Conservation (phyloP, 768 basidiomycete species). For the Atractiella rhizophila region DNA sequence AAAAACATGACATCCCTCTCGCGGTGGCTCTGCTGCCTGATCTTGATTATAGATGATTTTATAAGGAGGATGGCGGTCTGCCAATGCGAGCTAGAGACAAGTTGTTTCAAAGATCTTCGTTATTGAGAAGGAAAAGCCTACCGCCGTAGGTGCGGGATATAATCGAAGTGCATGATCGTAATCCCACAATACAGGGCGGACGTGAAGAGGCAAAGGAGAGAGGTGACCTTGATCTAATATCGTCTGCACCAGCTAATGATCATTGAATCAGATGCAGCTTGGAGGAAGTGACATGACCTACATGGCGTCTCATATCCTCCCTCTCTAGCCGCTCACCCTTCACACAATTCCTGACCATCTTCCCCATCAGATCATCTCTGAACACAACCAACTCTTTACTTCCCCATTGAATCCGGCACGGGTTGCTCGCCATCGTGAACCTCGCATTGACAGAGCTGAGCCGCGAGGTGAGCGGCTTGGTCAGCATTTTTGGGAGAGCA, state of each 20-base stretch:
- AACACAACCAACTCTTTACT: constrained; percentile 86
- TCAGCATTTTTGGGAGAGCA: constrained; percentile 50
- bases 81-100: constrained; percentile 46
- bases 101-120: constrained; percentile 5
- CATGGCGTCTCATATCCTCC: constrained; percentile 1
- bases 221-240: constrained; percentile 87
- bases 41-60: constrained; percentile 89
- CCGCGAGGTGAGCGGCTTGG: constrained; percentile 39
- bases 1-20: constrained; percentile 71
- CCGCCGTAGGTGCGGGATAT: constrained; percentile 78
- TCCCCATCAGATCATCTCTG: constrained; percentile 73
- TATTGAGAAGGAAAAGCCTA: constrained; percentile 24
- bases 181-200: constrained; percentile 68
- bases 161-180: constrained; percentile 75
- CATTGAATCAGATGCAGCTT: background rate
- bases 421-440: constrained; percentile 72
- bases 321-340: constrained; percentile 41
- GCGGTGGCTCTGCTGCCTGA: background rate
- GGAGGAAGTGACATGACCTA: background rate
- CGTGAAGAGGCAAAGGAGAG: constrained; percentile 54
- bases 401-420: constrained; percentile 82
- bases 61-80: constrained; percentile 87
- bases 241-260: constrained; percentile 63
- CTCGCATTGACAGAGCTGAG: constrained; percentile 55
- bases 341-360: constrained; percentile 77